phyloP scores from a whole-genome alignment of 257 asterid species.

The Henckelia pumila region DNA sequence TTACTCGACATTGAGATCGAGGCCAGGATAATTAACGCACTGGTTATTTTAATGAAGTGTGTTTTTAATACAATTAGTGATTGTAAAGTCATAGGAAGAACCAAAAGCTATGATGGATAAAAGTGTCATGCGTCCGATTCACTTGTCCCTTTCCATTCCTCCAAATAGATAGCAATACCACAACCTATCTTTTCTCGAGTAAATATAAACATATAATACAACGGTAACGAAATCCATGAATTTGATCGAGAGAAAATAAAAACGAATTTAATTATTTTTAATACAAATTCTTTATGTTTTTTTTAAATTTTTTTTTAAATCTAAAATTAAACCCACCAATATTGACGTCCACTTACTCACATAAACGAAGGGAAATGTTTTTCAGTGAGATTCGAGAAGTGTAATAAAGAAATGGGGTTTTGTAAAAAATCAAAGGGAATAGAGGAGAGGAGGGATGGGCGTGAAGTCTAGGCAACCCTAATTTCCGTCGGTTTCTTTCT shows the following conservation, averaged over 20 bases:
- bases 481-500: constrained; percentile 51
- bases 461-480: constrained; percentile 64
- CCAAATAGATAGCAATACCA: constrained; percentile 40
- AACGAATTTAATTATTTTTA: neutral
- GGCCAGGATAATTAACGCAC: too few relatives aligned
- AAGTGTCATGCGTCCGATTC: constrained; percentile 61
- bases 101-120: constrained; percentile 48
- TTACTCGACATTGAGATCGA: too few relatives aligned
- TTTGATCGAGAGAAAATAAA: neutral
- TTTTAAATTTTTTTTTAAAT: too few relatives aligned
- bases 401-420: constrained; percentile 17
- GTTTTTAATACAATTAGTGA: neutral
- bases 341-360: too few relatives aligned
- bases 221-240: too few relatives aligned
- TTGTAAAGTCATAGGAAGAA: constrained; percentile 32
- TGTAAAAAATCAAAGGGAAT: constrained; percentile 1
- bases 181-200: neutral
- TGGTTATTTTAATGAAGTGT: too few relatives aligned
- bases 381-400: constrained; percentile 57
- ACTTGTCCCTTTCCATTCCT: constrained; percentile 44
- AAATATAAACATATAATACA: neutral
- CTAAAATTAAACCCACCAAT: too few relatives aligned
- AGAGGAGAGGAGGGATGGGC: constrained; percentile 17
- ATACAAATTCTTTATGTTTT: too few relatives aligned
- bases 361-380: constrained; percentile 36